Evolutionary conservation across 257 asterid genomes (phyloP), one percentile per base, ranked within the genome.

Genomic region (Solanum dulcamara): DNA sequence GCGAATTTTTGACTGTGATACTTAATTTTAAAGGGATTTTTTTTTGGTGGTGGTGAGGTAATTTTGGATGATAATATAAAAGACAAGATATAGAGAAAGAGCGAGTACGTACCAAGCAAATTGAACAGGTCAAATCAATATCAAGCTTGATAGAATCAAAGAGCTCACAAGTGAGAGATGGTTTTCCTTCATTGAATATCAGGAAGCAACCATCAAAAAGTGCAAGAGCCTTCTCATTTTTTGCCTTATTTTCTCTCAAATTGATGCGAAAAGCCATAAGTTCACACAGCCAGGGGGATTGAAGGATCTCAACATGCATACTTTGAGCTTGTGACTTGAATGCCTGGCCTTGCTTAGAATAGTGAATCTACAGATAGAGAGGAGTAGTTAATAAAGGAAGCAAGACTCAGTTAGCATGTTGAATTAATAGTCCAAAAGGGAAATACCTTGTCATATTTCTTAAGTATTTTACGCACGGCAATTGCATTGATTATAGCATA

Each of bases 211-310:
- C 98, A 33, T 91, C 94, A 15, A 96, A 91, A 38, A 94, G 87
- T 3, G 90, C 88, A n/a, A 93, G 86, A 26, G 90, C 89, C 42
- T 85, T 86, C 80, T 87, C 86, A 10, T 88, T 67, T 20, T 80
- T 84, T 64, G 71, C 89, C 70, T 89, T 87, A 5, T 91, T 86
- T 64, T 87, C 90, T 84, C 93, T 89, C 90, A 89, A 44, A 80
- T 95, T 96, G 55, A 96, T 87, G 87, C 93, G 98, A 67, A 96
- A 96, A 50, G 99, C 98, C 96, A 96, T 89, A 51, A 94, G 97
- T 84, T 96, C 98, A 86, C 96, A 90, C 5, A 96, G 93, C 99
- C 99, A 96, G 4, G 99, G 99, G 5, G 99, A 96, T 55, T 96
- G 99, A 28, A 96, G 99, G 87, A 96, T 91, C 96, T 96, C 99